Evolutionary conservation across 2,329 filamentous ascomycete species (phyloP).

Genomic region (Alternaria dauci): DNA sequence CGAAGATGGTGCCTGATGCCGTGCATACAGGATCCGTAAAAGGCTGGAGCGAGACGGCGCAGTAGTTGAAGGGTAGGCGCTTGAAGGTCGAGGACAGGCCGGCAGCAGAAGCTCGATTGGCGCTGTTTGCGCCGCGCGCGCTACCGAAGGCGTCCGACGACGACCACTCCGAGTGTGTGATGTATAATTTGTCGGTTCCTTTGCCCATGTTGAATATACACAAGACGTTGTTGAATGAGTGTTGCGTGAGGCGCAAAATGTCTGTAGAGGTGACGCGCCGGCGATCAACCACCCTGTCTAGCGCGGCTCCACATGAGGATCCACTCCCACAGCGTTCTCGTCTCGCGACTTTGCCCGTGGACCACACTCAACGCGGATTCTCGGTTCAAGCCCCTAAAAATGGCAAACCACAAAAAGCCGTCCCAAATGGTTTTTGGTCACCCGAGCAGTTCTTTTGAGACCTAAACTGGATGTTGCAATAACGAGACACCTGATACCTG

Average conservation of each 20-base stretch:
- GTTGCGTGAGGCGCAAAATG: conserved; percentile 13
- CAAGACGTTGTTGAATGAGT: background rate
- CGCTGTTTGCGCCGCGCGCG: conserved; percentile 73
- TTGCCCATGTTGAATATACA: conserved; percentile 47
- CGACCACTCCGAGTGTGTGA: conserved; percentile 98
- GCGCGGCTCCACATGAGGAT: background rate
- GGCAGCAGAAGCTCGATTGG: conserved; percentile 60
- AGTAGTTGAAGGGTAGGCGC: conserved; percentile 96
- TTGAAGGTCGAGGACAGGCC: conserved; percentile 73
- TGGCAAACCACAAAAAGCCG: no score
- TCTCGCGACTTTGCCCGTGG: background rate
- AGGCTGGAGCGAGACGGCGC: conserved; percentile 92
- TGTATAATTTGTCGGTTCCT: conserved; percentile 61
- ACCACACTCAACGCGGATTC: background rate
- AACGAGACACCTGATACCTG: no score
- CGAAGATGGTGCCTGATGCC: conserved; percentile 85
- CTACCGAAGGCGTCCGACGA: conserved; percentile 89
- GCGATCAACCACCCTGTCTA: conserved; percentile 7
- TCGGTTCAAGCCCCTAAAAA: background rate
- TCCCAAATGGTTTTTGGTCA: no score
- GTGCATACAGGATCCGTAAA: conserved; percentile 97
- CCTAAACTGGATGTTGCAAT: no score
- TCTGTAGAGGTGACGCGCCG: conserved; percentile 13
- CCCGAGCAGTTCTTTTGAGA: no score
- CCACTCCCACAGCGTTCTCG: background rate